Base-by-base conservation (phyloP, 208 protist genomes). In the Acanthamoeba sp. region DNA sequence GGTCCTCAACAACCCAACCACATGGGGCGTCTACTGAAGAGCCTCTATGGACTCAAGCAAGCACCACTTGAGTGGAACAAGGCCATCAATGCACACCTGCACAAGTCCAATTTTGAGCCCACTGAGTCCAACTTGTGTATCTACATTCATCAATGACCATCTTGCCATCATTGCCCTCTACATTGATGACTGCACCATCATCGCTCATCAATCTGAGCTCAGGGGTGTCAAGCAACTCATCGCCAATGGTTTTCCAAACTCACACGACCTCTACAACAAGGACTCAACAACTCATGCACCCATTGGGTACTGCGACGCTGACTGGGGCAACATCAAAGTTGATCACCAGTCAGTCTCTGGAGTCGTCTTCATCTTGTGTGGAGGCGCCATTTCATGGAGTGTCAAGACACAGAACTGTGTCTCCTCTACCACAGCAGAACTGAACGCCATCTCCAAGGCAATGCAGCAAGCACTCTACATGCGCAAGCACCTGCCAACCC, bases 11-110 rank as follows among this genome's bases (percentile, higher is more conserved):
- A 64, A 29, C 82, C 55, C 20, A 7, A 90, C 42, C 32, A 64
- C 24, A 2, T 90, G 16, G 2, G 82, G 10, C 32, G 10, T 1
- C 82, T 90, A 22, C 42, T 66, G 22, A 66, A 64, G 48, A 66
- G 50, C 50, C 82, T 90, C 82, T 90, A 90, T 64, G 42, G 82
- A 12, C 82, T 90, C 3, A 90, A 90, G 55, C 82, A 90, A 27
- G 82, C 36, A 7, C 82, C 9, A 20, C 29, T 38, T 0, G 3
- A 38, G 38, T 90, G 82, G 82, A 90, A 90, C 78, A 0, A 1
- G 0, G 38, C 40, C 78, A 87, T 90, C 32, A n/a, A 90, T 38
- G 32, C 18, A 6, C 50, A 66, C 27, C 55, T 90, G 29, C 5
- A 1, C 20, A 38, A n/a, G 16, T n/a, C 18, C 55, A 7, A 42